phyloP scores from a whole-genome alignment of 2,329 filamentous ascomycete genomes.

The Monascus ruber region DNA sequence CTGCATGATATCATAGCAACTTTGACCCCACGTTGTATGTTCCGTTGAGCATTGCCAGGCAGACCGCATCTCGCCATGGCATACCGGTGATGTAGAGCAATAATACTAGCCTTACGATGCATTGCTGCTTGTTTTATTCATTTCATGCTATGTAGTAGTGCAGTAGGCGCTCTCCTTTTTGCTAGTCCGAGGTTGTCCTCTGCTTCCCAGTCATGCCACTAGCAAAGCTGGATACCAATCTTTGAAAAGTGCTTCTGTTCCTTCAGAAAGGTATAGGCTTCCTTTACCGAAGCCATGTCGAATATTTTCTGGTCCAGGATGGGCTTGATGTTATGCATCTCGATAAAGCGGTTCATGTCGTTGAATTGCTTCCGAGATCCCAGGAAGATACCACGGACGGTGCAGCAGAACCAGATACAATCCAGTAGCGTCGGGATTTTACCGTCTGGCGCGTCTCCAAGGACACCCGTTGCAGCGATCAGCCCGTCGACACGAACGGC shows the following conservation, averaged over 20 bases:
- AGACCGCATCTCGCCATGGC: too few relatives aligned
- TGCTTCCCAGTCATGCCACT: too few relatives aligned
- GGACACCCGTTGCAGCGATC: conserved; percentile 46
- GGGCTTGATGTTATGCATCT: conserved; percentile 48
- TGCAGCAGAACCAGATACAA: conserved; percentile 39
- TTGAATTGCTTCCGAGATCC: conserved; percentile 46
- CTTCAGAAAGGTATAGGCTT: conserved; percentile 31
- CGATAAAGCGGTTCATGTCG: conserved; percentile 49
- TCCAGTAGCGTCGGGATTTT: conserved; percentile 43
- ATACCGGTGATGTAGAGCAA: too few relatives aligned
- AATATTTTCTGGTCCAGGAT: conserved; percentile 49
- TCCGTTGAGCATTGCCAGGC: too few relatives aligned
- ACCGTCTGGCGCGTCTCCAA: conserved; percentile 38
- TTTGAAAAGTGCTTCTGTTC: conserved; percentile 47
- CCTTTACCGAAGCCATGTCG: conserved; percentile 39
- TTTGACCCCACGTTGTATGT: too few relatives aligned
- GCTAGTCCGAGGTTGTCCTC: too few relatives aligned
- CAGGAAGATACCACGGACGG: conserved; percentile 46
- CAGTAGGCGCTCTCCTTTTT: too few relatives aligned
- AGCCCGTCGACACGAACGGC: conserved; percentile 45
- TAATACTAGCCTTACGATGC: too few relatives aligned
- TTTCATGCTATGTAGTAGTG: too few relatives aligned
- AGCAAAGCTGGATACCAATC: conserved; percentile 36
- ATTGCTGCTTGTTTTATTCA: too few relatives aligned
- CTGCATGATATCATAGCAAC: too few relatives aligned